Conservation (phyloP, 768 basidiomycete genomes). For the Hortiboletus flavorubellus region DNA sequence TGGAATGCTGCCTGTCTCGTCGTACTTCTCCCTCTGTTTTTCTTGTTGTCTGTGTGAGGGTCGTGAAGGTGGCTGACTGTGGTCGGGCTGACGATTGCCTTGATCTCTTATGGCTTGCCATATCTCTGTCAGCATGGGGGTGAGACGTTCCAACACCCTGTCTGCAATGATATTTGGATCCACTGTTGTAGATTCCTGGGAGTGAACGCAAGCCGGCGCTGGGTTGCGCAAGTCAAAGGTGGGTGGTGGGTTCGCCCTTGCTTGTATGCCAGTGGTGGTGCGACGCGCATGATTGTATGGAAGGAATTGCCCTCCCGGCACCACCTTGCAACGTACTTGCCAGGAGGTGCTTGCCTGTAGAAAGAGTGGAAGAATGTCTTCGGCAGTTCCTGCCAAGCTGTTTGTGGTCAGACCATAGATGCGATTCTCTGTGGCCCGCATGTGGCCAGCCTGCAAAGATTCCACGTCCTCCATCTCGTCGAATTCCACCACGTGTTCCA, state of each 20-base stretch:
- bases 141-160: background rate
- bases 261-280: no score
- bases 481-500: background rate
- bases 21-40: no score
- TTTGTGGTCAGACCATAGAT: slow-evolving; percentile 1
- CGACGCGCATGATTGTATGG: background rate
- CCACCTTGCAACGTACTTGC: background rate
- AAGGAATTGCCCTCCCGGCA: background rate
- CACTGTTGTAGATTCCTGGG: background rate
- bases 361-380: background rate
- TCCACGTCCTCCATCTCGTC: background rate
- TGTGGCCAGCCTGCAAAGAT: background rate
- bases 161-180: background rate
- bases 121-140: background rate
- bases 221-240: no score
- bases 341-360: background rate
- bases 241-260: no score
- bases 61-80: no score
- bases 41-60: no score
- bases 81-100: no score
- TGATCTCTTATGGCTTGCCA: background rate
- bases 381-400: background rate
- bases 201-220: no score
- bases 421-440: background rate
- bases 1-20: no score